Percentiles rank a stretch among this genome's conserved stretches.
phyloP scores from a whole-genome alignment of 768 basidiomycete species.

The Collybia sp. region DNA sequence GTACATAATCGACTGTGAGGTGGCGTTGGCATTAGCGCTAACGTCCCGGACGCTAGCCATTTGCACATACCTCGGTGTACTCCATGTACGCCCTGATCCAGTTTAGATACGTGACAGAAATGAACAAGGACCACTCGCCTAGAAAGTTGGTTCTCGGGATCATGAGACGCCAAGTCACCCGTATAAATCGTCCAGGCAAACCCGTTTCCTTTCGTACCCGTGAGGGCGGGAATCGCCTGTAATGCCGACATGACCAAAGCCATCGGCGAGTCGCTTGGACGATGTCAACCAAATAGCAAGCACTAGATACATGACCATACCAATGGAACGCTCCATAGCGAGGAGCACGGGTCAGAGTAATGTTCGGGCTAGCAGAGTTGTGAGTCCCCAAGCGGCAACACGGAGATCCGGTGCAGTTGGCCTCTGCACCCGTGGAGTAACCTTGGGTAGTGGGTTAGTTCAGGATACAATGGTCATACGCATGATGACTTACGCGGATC shows the following conservation, averaged over 20 bases:
- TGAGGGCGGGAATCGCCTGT: conserved; percentile 61
- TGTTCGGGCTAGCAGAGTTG: conserved; percentile 46
- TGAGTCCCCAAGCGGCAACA: conserved; percentile 60
- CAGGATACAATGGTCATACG: conserved; percentile 65
- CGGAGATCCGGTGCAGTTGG: conserved; percentile 57
- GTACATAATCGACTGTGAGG: conserved; percentile 51
- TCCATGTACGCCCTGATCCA: conserved; percentile 45
- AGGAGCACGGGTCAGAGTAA: conserved; percentile 53
- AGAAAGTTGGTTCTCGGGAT: conserved; percentile 58
- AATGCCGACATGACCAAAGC: conserved; percentile 56
- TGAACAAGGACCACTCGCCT: conserved; percentile 31
- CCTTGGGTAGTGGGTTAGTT: conserved; percentile 58
- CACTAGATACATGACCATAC: conserved; percentile 20
- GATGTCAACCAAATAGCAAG: background rate
- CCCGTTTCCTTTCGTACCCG: conserved; percentile 54
- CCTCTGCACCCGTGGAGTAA: conserved; percentile 65
- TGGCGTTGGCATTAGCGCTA: background rate
- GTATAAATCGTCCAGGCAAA: conserved; percentile 69
- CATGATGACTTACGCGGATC: conserved; percentile 73
- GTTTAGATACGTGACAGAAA: background rate
- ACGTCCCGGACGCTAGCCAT: background rate
- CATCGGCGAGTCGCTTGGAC: conserved; percentile 55
- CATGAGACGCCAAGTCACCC: conserved; percentile 73
- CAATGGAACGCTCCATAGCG: conserved; percentile 64
- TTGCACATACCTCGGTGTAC: conserved; percentile 54